phyloP scores from a whole-genome alignment of 176 grass and related monocot genomes.

The Musa schizocarpa region DNA sequence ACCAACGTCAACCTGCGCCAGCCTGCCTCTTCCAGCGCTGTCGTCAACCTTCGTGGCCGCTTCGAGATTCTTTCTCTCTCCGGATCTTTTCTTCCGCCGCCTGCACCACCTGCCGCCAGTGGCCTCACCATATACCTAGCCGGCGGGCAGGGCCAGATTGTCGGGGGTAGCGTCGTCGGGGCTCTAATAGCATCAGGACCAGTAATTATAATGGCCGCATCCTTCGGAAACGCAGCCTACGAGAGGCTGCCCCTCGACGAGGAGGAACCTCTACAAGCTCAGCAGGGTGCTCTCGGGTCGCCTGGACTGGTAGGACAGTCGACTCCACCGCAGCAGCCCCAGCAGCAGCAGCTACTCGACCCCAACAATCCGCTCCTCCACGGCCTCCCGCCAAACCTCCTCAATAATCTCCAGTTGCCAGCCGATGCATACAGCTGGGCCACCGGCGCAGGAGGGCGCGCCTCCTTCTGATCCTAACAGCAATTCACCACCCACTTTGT shows the following conservation, averaged over 20 bases:
- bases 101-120: conserved; percentile 54
- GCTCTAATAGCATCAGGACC: conserved; percentile 55
- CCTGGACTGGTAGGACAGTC: conserved; percentile 37
- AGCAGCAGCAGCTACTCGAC: conserved; percentile 26
- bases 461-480: conserved; percentile 1
- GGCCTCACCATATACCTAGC: conserved; percentile 83
- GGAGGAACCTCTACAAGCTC: conserved; percentile 41
- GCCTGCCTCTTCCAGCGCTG: conserved; percentile 16
- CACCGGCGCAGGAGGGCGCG: conserved; percentile 18
- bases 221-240: conserved; percentile 84
- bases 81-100: conserved; percentile 79
- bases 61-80: conserved; percentile 95
- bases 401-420: conserved; percentile 68
- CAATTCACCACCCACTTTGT: background rate
- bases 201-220: conserved; percentile 79
- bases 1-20: conserved; percentile 62
- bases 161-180: conserved; percentile 68
- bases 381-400: conserved; percentile 58
- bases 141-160: conserved; percentile 75
- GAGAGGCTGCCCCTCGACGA: conserved; percentile 80
- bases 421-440: conserved; percentile 41
- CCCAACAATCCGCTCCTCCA: conserved; percentile 20
- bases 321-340: conserved; percentile 26
- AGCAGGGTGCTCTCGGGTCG: conserved; percentile 10
- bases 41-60: conserved; percentile 47